Conservation (phyloP, 352 stramenopile genomes). For the Peronospora belbahrii region DNA sequence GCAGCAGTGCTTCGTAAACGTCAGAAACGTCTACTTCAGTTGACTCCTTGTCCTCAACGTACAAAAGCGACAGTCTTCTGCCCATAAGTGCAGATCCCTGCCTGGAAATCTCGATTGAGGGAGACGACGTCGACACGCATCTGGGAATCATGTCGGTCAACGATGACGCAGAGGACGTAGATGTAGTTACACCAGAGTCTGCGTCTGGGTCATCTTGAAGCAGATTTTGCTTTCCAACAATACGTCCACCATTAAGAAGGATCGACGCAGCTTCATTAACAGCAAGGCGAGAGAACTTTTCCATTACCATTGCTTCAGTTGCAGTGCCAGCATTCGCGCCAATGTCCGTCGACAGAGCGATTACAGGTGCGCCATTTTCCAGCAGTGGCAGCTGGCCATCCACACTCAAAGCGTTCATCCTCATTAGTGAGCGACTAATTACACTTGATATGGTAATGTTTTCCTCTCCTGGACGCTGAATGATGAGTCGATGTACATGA, state of each 20-base stretch:
- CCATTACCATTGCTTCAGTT: constrained; percentile 49
- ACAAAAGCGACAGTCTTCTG: constrained; percentile 19
- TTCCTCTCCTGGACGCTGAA: constrained; percentile 57
- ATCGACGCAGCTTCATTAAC: constrained; percentile 41
- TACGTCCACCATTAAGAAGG: constrained; percentile 23
- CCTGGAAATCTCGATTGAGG: constrained; percentile 14
- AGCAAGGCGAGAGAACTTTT: constrained; percentile 57
- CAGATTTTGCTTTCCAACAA: constrained; percentile 26
- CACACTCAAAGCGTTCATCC: constrained; percentile 36
- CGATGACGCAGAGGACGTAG: constrained; percentile 12
- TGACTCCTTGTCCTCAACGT: constrained; percentile 16
- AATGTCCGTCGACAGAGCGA: constrained; percentile 25
- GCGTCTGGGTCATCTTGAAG: constrained; percentile 32
- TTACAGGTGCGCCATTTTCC: constrained; percentile 36
- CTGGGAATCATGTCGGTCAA: constrained; percentile 23
- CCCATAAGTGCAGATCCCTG: constrained; percentile 2
- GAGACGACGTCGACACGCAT: constrained; percentile 18
- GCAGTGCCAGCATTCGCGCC: constrained; percentile 28
- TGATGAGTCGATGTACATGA: constrained; percentile 60
- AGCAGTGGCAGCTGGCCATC: constrained; percentile 31
- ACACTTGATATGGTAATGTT: constrained; percentile 72
- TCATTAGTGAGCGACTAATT: constrained; percentile 51
- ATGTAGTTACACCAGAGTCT: constrained; percentile 22
- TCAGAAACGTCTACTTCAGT: constrained; percentile 17
- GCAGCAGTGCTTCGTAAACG: constrained; percentile 27